Conservation (phyloP, 192 early-diverging fungal species). For the Podila epicladia region DNA sequence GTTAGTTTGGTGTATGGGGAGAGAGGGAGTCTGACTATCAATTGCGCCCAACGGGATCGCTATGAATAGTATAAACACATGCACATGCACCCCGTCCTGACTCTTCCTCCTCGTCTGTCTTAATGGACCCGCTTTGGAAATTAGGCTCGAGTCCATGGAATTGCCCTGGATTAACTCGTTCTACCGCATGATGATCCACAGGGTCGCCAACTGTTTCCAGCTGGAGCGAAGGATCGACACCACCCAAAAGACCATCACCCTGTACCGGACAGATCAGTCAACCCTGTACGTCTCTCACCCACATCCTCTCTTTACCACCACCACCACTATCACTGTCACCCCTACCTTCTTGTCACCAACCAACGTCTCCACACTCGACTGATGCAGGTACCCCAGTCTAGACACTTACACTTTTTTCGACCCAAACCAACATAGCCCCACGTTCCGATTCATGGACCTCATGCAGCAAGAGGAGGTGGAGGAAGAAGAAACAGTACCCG, state of each 20-base stretch:
- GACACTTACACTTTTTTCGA: too few species aligned
- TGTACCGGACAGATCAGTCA: conserved; percentile 63
- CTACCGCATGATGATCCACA: conserved; percentile 76
- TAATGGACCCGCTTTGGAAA: neutral
- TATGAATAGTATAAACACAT: too few species aligned
- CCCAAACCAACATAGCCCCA: conserved; percentile 20
- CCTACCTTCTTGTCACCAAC: too few species aligned
- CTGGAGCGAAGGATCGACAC: conserved; percentile 66
- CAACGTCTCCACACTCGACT: too few species aligned
- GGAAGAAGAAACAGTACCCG: neutral
- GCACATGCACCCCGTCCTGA: neutral
- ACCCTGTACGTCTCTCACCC: conserved; percentile 57
- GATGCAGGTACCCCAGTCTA: too few species aligned
- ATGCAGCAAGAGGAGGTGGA: conserved; percentile 53
- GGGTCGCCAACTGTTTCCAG: conserved; percentile 70
- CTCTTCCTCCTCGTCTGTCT: neutral
- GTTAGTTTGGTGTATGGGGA: too few species aligned
- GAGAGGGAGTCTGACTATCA: too few species aligned
- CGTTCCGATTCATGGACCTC: conserved; percentile 55
- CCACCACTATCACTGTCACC: too few species aligned
- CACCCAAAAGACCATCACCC: conserved; percentile 54
- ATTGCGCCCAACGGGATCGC: too few species aligned
- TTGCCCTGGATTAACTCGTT: conserved; percentile 78
- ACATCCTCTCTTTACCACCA: neutral
- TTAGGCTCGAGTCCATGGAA: conserved; percentile 61